Evolutionary conservation across 371 early-diverging fungal species (phyloP).

Genomic region (Dinochytrium kinnereticum): DNA sequence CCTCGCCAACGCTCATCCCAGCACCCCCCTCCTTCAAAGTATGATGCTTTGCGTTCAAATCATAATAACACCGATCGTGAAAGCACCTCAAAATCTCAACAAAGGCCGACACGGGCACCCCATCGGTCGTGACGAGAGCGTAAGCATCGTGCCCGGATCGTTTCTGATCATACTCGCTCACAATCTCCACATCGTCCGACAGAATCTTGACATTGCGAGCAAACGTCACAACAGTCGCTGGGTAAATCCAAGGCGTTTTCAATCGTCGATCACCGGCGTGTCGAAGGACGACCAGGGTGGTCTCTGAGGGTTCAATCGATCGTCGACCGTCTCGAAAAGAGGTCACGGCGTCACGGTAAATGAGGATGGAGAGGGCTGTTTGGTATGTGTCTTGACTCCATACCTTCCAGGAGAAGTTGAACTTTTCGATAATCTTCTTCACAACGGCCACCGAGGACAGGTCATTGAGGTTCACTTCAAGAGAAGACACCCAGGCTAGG

Average conservation of each 20-base stretch:
- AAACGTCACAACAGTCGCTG: not conserved
- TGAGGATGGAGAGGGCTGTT: not conserved
- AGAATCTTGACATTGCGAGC: not conserved
- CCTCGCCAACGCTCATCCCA: not conserved
- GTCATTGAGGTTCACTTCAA: not conserved
- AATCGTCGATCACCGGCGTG: not conserved
- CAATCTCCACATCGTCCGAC: not conserved
- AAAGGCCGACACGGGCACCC: not conserved
- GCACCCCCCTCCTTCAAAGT: not conserved
- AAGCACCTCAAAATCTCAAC: not conserved
- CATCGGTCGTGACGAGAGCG: not conserved
- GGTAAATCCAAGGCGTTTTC: not conserved
- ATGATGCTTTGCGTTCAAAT: not conserved
- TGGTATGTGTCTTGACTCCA: conserved; percentile 4
- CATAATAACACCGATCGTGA: not conserved
- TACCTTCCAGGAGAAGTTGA: not conserved
- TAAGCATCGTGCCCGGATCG: not conserved
- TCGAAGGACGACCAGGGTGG: not conserved
- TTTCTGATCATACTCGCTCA: not conserved
- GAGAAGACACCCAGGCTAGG: not conserved
- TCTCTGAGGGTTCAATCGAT: not conserved
- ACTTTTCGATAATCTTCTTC: not conserved
- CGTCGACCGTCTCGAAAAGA: not conserved
- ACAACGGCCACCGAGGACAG: not conserved
- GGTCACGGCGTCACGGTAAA: not conserved